Evolutionary conservation across 2,329 filamentous ascomycete genomes (phyloP).

Genomic region (Cercospora nicotianae): DNA sequence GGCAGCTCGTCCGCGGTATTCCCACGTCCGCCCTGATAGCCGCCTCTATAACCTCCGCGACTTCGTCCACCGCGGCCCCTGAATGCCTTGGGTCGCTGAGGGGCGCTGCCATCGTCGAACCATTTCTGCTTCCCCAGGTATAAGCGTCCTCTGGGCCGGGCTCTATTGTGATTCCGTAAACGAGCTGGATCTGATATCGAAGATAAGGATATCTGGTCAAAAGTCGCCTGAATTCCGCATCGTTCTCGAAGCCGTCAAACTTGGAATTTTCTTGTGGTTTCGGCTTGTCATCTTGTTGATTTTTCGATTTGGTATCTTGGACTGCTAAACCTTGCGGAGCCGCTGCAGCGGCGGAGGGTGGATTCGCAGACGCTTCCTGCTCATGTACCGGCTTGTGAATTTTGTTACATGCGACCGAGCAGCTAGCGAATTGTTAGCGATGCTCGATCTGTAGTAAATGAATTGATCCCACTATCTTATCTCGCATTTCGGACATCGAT

Average conservation of each 20-base stretch:
- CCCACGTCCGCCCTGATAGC: neutral
- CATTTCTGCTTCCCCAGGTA: slow-evolving; percentile 32
- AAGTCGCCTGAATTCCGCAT: slow-evolving; percentile 37
- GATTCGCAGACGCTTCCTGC: slow-evolving; percentile 17
- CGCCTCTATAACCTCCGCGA: slow-evolving; percentile 4
- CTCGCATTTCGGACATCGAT: slow-evolving; percentile 52
- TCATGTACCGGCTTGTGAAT: slow-evolving; percentile 39
- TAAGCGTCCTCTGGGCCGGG: slow-evolving; percentile 37
- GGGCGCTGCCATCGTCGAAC: slow-evolving; percentile 17
- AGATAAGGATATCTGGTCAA: slow-evolving; percentile 39
- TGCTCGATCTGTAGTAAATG: neutral
- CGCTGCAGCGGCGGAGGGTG: neutral
- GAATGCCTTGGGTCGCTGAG: slow-evolving; percentile 22
- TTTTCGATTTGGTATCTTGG: neutral
- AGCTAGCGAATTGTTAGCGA: slow-evolving; percentile 32
- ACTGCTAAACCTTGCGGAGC: neutral
- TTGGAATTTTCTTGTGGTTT: slow-evolving; percentile 28
- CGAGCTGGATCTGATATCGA: slow-evolving; percentile 37
- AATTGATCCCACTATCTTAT: slow-evolving; percentile 45
- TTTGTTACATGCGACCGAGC: slow-evolving; percentile 44
- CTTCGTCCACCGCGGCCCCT: slow-evolving; percentile 23
- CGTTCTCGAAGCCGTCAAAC: slow-evolving; percentile 36
- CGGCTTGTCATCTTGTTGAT: slow-evolving; percentile 27
- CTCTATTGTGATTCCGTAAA: slow-evolving; percentile 40
- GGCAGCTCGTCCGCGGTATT: neutral